Base-by-base conservation (phyloP, 164 flowering plant genomes). In the Stephania cephalantha region DNA sequence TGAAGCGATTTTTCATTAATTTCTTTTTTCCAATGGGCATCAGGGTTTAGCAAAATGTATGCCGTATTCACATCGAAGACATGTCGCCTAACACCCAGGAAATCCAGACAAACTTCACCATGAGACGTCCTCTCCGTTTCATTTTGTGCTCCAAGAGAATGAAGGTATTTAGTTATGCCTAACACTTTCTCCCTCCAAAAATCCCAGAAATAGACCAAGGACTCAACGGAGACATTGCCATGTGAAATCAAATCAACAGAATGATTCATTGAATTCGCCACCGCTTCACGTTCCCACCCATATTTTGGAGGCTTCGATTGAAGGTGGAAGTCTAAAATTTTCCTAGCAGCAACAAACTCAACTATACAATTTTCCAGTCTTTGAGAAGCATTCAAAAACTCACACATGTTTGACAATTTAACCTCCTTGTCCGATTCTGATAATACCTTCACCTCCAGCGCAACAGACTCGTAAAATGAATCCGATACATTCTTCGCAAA, bases 121-220 rank as follows among this genome's bases (percentile, higher is more conserved):
- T 78, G 77, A 6, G 18, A 68, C 3, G 4, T 2, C 53, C 20
- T 35, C 9, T 83, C 84, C 13, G 63, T 46, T 11, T 45, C 79
- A 20, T 73, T 78, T 7, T 71, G 55, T 22, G 46, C 63, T 64
- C 72, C 83, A 44, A 80, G 71, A 73, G 68, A 45, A 0, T 52
- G 65, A 18, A 90, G 85, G 69, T 53, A 87, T 52, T 78, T 64
- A 9, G 86, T 61, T 6, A 92, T 64, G 1, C 63, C 71, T 44
- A 74, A 15, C 31, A 85, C 68, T 9, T 73, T 78, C 42, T 81
- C 81, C 79, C 74, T 85, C 90, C 88, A 88, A 13, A 75, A 70
- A 30, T 80, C 78, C 94, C 97, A 92, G 68, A 77, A 83, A 79
- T 79, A 84, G 68, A 86, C 68, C 55, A 92, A 73, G 22, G 88